Base-by-base conservation (phyloP, 805 yeast genomes). In the Schizosaccharomyces japonicus region DNA sequence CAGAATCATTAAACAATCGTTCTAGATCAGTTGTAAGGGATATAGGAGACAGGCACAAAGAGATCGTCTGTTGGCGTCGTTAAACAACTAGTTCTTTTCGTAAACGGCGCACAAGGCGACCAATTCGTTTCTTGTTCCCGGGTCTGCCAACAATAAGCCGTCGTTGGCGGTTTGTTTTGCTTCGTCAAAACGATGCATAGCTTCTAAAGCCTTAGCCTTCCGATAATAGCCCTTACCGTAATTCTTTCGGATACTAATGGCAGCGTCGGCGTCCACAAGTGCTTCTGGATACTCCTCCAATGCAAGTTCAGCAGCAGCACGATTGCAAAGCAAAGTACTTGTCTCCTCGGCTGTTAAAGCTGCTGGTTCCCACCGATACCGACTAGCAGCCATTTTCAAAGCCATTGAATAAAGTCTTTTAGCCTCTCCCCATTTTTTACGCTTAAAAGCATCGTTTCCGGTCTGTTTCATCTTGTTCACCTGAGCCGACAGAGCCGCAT, bases 341-440 rank as follows among this genome's bases (percentile, higher is more conserved):
- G 61, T 54, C 50, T 66, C 69, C 29, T 60, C 63, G 26, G 63
- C 51, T 30, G 58, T 54, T 30, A 52, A 51, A 40, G 51, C 54
- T 6, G 61, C 54, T 17, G 64, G 53, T 52, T 66, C 70, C 64
- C 66, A 66, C 17, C 58, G 54, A 7, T 67, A 61, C 40, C 69
- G 59, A 34, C 60, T 56, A 34, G 59, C 53, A 15, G 65, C 67
- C 58, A 62, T 57, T 29, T 61, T 66, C 21, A 66, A 53, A 5
- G 70, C 68, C 34, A 64, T 53, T 15, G 58, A 50, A 47, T 61
- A 57, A 49, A 57, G 49, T 50, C 57, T 56, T 25, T 60, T 53
- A 6, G 68, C 69, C 28, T 65, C 69, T 13, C 49, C 51, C 21
- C 39, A 44, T n/a, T 48, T 49, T 23, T 23, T 30, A 4, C 54